Evolutionary conservation across 257 asterid genomes (phyloP).

Genomic region (Phtheirospermum japonicum): DNA sequence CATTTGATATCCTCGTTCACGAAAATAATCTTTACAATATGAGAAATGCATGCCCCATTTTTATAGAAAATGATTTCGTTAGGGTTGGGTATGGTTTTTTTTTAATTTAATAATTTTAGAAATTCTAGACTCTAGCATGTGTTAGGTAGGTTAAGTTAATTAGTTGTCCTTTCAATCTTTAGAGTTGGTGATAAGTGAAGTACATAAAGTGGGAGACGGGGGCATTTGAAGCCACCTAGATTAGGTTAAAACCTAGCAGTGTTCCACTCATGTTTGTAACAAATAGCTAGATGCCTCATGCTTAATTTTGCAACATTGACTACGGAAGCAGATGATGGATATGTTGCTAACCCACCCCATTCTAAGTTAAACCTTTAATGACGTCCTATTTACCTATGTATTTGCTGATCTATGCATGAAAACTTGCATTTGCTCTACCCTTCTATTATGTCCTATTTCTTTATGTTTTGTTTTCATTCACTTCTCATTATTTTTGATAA

Average conservation of each 20-base stretch:
- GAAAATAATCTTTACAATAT: too few species aligned
- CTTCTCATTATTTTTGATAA: conserved; percentile 9
- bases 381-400: background rate
- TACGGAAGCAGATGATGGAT: background rate
- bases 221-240: too few species aligned
- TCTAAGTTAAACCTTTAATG: background rate
- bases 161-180: background rate
- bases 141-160: background rate
- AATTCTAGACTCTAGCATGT: background rate
- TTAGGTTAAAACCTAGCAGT: too few species aligned
- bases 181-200: too few species aligned
- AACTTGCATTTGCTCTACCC: background rate
- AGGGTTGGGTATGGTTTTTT: too few species aligned
- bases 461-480: conserved; percentile 5
- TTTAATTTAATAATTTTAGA: background rate
- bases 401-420: conserved; percentile 9
- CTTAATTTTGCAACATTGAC: too few species aligned
- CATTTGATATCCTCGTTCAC: too few species aligned
- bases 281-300: too few species aligned
- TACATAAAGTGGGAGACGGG: too few species aligned
- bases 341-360: background rate
- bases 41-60: background rate
- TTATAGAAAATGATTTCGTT: background rate
- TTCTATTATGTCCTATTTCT: background rate
- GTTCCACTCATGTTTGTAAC: too few species aligned